These are phyloP conservation scores for Neopestalotiopsis sp. DNA, from an alignment of 2,329 filamentous ascomycete genomes.

Conservation along the genomic window DNA sequence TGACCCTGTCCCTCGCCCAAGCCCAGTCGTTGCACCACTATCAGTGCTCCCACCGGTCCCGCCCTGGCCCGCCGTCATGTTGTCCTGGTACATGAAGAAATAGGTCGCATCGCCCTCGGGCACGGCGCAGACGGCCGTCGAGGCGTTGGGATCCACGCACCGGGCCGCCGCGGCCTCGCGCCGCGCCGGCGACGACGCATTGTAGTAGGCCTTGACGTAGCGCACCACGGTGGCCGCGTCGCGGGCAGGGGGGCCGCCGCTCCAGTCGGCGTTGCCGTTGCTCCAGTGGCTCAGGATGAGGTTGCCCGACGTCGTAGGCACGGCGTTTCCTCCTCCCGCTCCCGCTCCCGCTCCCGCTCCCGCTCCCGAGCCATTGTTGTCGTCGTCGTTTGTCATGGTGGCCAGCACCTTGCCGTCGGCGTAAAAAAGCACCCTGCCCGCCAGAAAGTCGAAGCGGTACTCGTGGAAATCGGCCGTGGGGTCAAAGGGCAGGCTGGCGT, in stretches of 20 bases:
- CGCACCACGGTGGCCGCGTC: conserved; percentile 69
- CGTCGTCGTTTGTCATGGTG: conserved; percentile 45
- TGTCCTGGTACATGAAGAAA: conserved; percentile 55
- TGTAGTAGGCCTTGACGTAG: conserved; percentile 82
- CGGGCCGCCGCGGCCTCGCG: conserved; percentile 43
- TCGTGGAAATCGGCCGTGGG: conserved; percentile 73
- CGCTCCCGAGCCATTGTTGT: conserved; percentile 39
- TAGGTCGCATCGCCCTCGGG: conserved; percentile 50
- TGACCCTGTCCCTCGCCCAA: conserved; percentile 48
- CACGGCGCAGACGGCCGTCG: conserved; percentile 52
- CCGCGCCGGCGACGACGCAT: conserved; percentile 59
- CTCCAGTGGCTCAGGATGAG: conserved; percentile 79
- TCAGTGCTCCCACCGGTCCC: conserved; percentile 32
- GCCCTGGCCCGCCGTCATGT: conserved; percentile 55
- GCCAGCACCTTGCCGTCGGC: conserved; percentile 65
- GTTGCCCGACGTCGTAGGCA: conserved; percentile 67
- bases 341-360: too few species aligned
- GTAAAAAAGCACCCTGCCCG: conserved; percentile 68
- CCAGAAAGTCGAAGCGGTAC: conserved; percentile 78
- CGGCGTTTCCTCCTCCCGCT: conserved; percentile 32
- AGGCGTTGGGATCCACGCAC: conserved; percentile 44
- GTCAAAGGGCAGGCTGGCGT: conserved; percentile 67
- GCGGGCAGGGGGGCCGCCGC: conserved; percentile 67
- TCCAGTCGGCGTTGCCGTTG: conserved; percentile 76
- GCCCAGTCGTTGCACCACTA: not conserved